Evolutionary conservation across 495 filamentous ascomycete genomes (phyloP).

Genomic region (Aspergillus sparsus): DNA sequence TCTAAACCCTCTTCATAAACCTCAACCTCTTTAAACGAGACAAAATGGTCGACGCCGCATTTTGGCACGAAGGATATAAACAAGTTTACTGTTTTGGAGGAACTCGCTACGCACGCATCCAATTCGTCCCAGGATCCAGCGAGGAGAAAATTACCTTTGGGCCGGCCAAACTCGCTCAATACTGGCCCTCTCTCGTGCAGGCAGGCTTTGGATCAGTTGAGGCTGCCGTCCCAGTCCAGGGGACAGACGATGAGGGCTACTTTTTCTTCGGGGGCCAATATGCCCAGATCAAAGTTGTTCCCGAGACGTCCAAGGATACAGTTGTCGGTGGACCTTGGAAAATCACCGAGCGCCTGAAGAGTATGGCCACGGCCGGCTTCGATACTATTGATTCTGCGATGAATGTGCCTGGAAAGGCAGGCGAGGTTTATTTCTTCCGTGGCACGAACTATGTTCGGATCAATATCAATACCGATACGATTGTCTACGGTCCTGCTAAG

Average conservation of each 20-base stretch:
- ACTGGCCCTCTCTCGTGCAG: conserved; percentile 39
- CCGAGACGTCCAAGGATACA: conserved; percentile 2
- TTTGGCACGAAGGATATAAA: background rate
- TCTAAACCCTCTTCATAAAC: too few species aligned
- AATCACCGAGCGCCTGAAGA: conserved; percentile 16
- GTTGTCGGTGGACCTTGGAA: conserved; percentile 14
- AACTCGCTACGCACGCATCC: conserved; percentile 19
- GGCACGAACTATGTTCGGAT: conserved; percentile 19
- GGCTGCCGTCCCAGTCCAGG: conserved; percentile 13
- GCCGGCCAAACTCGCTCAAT: conserved; percentile 38
- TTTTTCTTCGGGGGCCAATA: conserved; percentile 15
- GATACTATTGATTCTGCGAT: conserved; percentile 22
- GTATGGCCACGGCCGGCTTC: conserved; percentile 3
- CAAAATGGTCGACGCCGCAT: conserved; percentile 22
- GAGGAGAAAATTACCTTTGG: conserved; percentile 20
- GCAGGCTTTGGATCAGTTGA: conserved; percentile 20
- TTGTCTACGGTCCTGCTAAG: conserved; percentile 10
- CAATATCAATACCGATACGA: conserved; percentile 9
- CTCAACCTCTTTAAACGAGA: too few species aligned
- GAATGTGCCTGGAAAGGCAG: conserved; percentile 6
- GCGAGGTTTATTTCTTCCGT: conserved; percentile 21
- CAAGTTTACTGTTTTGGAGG: conserved; percentile 21
- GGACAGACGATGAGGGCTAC: conserved; percentile 13
- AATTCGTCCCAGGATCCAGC: conserved; percentile 7
- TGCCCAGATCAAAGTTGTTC: conserved; percentile 15